Base-by-base conservation (phyloP, 73 alveolate genomes). In the Stentor coeruleus region DNA sequence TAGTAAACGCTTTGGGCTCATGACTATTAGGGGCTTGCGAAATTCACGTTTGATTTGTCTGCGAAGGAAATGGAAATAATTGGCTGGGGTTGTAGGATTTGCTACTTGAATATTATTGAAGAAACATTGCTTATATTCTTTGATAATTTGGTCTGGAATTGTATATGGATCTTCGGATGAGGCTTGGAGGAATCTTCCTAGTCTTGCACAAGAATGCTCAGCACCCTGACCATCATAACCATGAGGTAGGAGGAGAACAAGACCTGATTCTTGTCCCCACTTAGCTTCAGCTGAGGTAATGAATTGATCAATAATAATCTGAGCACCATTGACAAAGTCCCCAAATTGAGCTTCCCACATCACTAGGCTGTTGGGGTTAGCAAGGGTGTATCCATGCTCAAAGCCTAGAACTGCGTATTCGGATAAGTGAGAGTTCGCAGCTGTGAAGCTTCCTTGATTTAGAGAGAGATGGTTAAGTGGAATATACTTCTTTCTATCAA, bases 151-250 rank as follows among this genome's bases (percentile, higher is more conserved):
- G 3, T 82, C 90, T 15, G 90, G 88, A 39, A 89, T 76, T 49
- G 60, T 38, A 59, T 74, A 84, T 37, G 89, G 93, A 49, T 88
- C 92, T 30, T 91, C 97, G 55, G 90, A 95, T n/a, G 93, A 74
- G 59, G 75, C 59, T 76, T 91, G 90, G 15, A 93, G 87, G 88
- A 74, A 95, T 76, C 99, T 90, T 91, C 95, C 99, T 59, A 95
- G 75, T 84, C 99, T 95, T 41, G 95, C 89, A 31, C 97, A 90
- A 11, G 98, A 93, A 81, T 96, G 99, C 91, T 96, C 99, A 30
- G 98, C 98, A 3, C 99, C 99, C 80, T 96, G 93, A 42, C 99
- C 99, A 76, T 94, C 98, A 90, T 86, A 94, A 40, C 99, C 99
- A 57, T 96, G 99, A 3, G 99, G 99, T 38, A 96, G 90, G 41